These are phyloP conservation scores for Coelastrella sp. DNA, from an alignment of 139 green algal species.

Conservation along the genomic window DNA sequence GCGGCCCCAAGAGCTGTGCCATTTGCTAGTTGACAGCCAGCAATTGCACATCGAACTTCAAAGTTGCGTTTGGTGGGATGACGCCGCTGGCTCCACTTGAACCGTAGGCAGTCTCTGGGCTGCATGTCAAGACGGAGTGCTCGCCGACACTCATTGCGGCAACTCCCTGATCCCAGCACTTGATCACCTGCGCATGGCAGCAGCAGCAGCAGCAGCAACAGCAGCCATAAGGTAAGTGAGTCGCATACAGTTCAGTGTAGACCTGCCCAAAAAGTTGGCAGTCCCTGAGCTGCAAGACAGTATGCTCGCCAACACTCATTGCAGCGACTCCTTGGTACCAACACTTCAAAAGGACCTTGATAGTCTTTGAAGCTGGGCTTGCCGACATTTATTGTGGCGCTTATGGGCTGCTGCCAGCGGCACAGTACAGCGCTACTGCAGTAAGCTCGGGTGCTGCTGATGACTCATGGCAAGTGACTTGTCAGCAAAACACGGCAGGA, in stretches of 20 bases:
- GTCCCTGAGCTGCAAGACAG: no score
- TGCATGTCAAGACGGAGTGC: constrained; percentile 66
- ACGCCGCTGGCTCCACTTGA: neutral
- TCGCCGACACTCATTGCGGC: constrained; percentile 71
- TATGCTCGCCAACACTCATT: no score
- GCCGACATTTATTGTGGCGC: no score
- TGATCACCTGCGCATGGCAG: constrained; percentile 59
- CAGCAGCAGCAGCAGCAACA: neutral
- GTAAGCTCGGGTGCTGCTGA: neutral
- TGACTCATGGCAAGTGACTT: neutral
- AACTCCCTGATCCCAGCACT: constrained; percentile 78
- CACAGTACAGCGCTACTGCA: neutral
- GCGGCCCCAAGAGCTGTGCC: no score
- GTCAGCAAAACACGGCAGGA: neutral
- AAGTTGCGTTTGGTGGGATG: constrained; percentile 77
- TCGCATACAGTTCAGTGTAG: neutral
- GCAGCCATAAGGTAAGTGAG: neutral
- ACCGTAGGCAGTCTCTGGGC: constrained; percentile 41
- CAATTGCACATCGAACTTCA: constrained; percentile 85
- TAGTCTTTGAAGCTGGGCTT: no score
- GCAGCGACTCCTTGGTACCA: no score
- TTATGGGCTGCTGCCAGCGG: neutral
- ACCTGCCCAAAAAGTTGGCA: neutral
- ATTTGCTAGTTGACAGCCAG: constrained; percentile 41
- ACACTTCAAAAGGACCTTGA: no score